These are phyloP conservation scores for Pterocarpus macrocarpus DNA, from an alignment of 306 rosid genomes.

Conservation along the genomic window DNA sequence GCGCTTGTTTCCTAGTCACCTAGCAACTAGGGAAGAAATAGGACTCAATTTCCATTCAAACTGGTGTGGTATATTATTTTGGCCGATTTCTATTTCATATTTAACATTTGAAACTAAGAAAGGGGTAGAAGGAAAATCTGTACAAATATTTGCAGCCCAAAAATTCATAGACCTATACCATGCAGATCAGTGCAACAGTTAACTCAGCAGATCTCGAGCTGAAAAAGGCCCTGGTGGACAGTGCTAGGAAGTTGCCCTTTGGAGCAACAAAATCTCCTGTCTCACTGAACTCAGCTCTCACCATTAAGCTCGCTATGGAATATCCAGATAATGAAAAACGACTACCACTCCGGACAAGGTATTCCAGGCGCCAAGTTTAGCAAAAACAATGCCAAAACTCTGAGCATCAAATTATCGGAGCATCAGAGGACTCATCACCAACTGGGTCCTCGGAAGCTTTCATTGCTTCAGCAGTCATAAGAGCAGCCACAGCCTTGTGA, in stretches of 20 bases:
- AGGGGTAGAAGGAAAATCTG: slow-evolving; percentile 52
- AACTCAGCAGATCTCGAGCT: slow-evolving; percentile 57
- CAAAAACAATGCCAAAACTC: slow-evolving; percentile 44
- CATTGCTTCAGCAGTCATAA: slow-evolving; percentile 92
- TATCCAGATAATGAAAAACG: slow-evolving; percentile 38
- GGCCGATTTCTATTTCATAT: slow-evolving; percentile 64
- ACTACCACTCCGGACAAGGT: slow-evolving; percentile 46
- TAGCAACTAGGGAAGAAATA: background rate
- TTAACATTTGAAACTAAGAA: slow-evolving; percentile 56
- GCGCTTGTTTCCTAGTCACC: too few relatives aligned
- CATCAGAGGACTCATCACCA: slow-evolving; percentile 41
- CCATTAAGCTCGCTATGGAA: slow-evolving; percentile 49
- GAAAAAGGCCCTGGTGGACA: slow-evolving; percentile 43
- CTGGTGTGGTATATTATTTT: slow-evolving; percentile 68
- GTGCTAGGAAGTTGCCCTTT: slow-evolving; percentile 42
- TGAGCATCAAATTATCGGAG: slow-evolving; percentile 24
- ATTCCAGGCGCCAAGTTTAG: slow-evolving; percentile 54
- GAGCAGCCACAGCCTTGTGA: slow-evolving; percentile 87
- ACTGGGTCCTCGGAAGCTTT: slow-evolving; percentile 61
- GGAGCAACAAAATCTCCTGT: slow-evolving; percentile 44
- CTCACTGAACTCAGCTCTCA: slow-evolving; percentile 46
- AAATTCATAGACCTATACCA: slow-evolving; percentile 64
- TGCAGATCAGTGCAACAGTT: slow-evolving; percentile 54
- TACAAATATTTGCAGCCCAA: slow-evolving; percentile 81
- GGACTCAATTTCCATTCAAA: slow-evolving; percentile 43